phyloP scores from a whole-genome alignment of 148 eudicot species.

The Vaccinium vitisidaea region DNA sequence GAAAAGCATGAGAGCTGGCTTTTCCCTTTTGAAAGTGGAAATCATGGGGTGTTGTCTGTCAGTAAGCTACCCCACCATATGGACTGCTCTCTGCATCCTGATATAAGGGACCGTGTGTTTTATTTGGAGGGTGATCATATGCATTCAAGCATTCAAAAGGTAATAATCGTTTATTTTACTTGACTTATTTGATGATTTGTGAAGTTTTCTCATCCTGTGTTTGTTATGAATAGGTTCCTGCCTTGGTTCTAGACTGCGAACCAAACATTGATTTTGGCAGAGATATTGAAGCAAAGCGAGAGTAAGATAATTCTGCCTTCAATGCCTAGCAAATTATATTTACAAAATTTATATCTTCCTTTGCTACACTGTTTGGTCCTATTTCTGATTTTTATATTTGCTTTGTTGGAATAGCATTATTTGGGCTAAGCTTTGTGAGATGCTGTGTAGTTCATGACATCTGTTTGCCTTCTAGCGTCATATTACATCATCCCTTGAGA shows the following conservation, averaged over 20 bases:
- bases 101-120: constrained; percentile 74
- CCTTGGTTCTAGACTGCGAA: constrained; percentile 90
- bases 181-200: constrained; percentile 16
- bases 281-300: constrained; percentile 83
- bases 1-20: constrained; percentile 99
- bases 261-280: constrained; percentile 79
- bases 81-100: constrained; percentile 58
- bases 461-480: not conserved
- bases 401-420: not conserved
- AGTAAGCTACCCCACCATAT: constrained; percentile 47
- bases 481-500: not conserved
- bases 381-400: constrained; percentile 1
- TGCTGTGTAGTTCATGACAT: not conserved
- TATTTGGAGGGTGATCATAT: constrained; percentile 85
- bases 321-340: not conserved
- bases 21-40: constrained; percentile 69
- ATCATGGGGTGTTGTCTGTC: constrained; percentile 74
- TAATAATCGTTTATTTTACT: not conserved
- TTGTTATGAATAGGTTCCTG: constrained; percentile 64
- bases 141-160: constrained; percentile 69
- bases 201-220: not conserved
- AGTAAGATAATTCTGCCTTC: constrained; percentile 45
- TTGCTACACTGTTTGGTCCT: not conserved
- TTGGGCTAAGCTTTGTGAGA: not conserved
- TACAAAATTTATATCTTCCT: not conserved